phyloP scores from a whole-genome alignment of 139 green algal genomes.

The Nannochloris sp. region DNA sequence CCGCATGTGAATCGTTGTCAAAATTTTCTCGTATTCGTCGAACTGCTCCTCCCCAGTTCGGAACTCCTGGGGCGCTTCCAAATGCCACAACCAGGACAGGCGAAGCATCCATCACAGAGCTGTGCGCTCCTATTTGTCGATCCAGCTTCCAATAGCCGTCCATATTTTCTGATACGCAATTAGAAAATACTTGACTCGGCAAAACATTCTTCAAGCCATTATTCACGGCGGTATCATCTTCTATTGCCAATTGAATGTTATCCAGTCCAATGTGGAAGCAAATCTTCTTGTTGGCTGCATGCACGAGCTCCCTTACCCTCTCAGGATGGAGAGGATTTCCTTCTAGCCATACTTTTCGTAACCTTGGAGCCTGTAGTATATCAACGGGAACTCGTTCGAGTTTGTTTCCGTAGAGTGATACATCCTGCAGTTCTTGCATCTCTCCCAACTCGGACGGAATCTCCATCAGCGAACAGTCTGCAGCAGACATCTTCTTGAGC shows the following conservation, averaged over 20 bases:
- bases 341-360: slow-evolving; percentile 59
- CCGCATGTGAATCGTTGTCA: slow-evolving; percentile 1
- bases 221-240: neutral
- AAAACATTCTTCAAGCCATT: neutral
- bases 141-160: slow-evolving; percentile 84
- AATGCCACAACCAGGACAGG: slow-evolving; percentile 81
- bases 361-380: slow-evolving; percentile 14
- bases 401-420: slow-evolving; percentile 41
- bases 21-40: slow-evolving; percentile 28
- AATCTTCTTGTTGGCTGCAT: slow-evolving; percentile 1
- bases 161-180: neutral
- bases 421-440: slow-evolving; percentile 15
- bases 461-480: slow-evolving; percentile 32
- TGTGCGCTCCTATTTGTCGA: neutral
- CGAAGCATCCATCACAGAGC: slow-evolving; percentile 1
- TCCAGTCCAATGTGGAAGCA: slow-evolving; percentile 44
- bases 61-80: slow-evolving; percentile 80
- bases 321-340: slow-evolving; percentile 51
- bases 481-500: slow-evolving; percentile 36
- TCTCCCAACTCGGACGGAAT: slow-evolving; percentile 13
- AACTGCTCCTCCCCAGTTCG: slow-evolving; percentile 88
- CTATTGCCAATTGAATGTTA: slow-evolving; percentile 11
- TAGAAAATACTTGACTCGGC: neutral
- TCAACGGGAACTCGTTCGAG: slow-evolving; percentile 8
- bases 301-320: slow-evolving; percentile 26